Percentiles rank a stretch among this genome's conserved stretches.
phyloP scores from a whole-genome alignment of 345 rosid species.

The Hibiscus syriacus region DNA sequence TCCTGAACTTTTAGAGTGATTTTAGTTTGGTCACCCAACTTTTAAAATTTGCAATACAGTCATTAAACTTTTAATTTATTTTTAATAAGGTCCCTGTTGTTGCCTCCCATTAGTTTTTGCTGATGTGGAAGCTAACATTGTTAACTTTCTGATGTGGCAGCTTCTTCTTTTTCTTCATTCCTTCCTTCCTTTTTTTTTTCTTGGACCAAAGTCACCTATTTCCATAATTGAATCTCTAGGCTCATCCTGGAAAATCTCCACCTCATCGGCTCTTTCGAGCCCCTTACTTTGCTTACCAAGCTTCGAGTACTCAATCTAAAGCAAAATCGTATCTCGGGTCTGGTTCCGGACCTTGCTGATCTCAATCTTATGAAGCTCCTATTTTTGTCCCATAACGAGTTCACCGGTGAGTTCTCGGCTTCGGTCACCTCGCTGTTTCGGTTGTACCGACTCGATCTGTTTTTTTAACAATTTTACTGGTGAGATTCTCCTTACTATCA shows the following conservation, averaged over 20 bases:
- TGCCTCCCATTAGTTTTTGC: no score
- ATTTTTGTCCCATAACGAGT: constrained; percentile 60
- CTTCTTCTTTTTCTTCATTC: no score
- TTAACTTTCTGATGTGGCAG: no score
- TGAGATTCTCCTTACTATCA: constrained; percentile 38
- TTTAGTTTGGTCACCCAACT: no score
- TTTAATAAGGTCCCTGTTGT: no score
- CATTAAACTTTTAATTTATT: no score
- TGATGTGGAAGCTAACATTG: no score
- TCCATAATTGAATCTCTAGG: constrained; percentile 47
- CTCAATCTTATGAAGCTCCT: constrained; percentile 68
- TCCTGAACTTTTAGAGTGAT: no score
- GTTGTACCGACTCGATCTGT: constrained; percentile 79
- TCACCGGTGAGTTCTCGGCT: constrained; percentile 58
- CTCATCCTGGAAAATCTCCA: constrained; percentile 60
- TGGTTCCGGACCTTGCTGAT: constrained; percentile 52
- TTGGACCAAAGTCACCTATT: constrained; percentile 69
- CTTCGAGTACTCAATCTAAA: constrained; percentile 82
- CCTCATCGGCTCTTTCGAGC: constrained; percentile 48
- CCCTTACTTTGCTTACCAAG: constrained; percentile 46
- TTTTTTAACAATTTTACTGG: constrained; percentile 74
- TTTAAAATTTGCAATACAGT: no score
- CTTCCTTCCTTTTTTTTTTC: no score
- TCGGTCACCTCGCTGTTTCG: constrained; percentile 39
- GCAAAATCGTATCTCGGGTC: constrained; percentile 51